Conservation (phyloP, 257 asterid genomes). For the Haberlea rhodopensis region DNA sequence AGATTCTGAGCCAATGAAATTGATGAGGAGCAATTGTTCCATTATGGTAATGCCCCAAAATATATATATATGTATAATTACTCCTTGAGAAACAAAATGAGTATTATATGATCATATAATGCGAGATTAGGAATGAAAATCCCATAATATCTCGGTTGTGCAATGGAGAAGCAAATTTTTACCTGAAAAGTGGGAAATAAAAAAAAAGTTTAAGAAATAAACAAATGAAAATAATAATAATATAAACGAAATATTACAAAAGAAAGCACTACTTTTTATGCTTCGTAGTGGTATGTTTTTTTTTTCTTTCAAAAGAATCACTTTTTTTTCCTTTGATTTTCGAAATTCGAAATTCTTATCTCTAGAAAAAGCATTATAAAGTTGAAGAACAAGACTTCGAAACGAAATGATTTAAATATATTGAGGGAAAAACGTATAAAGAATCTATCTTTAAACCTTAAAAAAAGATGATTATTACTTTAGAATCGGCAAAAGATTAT, state of each 20-base stretch:
- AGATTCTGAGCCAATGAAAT: too few relatives aligned
- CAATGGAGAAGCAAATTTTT: slow-evolving; percentile 33
- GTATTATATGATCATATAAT: too few relatives aligned
- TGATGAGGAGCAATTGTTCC: too few relatives aligned
- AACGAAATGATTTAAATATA: slow-evolving; percentile 3
- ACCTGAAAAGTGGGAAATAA: slow-evolving; percentile 21
- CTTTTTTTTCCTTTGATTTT: slow-evolving; percentile 15
- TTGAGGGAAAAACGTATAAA: neutral
- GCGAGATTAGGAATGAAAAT: neutral
- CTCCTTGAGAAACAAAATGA: neutral
- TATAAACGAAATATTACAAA: slow-evolving; percentile 35
- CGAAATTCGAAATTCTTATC: slow-evolving; percentile 19
- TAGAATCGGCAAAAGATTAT: slow-evolving; percentile 19
- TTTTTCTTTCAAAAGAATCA: slow-evolving; percentile 6
- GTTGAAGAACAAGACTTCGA: slow-evolving; percentile 13
- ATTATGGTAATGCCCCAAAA: neutral
- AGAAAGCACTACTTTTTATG: slow-evolving; percentile 40
- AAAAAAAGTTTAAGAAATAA: too few relatives aligned
- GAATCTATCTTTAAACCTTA: slow-evolving; percentile 22
- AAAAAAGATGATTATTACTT: slow-evolving; percentile 4
- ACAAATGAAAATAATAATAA: neutral
- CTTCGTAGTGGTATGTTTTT: slow-evolving; percentile 10
- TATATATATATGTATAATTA: too few relatives aligned
- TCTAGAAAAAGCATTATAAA: slow-evolving; percentile 6
- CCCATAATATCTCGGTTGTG: slow-evolving; percentile 34